A percentile compares a stretch with the other conserved stretches of the same genome.
Evolutionary conservation across 805 yeast genomes (phyloP).

Genomic region (Saccharomycopsis sp.): DNA sequence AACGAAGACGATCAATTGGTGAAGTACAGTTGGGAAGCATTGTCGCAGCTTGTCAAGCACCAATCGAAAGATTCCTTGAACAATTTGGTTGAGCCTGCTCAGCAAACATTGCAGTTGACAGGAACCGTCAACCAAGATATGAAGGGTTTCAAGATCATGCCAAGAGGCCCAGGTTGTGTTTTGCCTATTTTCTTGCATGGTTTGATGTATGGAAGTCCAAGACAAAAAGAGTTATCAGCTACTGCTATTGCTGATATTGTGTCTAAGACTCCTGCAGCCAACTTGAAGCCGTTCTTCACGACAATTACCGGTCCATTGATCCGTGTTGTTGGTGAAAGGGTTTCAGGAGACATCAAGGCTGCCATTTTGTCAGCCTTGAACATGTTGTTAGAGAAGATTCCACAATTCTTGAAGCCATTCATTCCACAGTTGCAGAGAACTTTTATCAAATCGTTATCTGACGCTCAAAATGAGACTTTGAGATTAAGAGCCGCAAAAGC

Average conservation of each 20-base stretch:
- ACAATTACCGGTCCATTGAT: conserved; percentile 94
- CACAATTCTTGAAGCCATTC: conserved; percentile 88
- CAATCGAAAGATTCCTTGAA: conserved; percentile 76
- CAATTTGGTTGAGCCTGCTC: conserved; percentile 71
- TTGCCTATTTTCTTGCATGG: conserved; percentile 93
- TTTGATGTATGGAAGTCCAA: conserved; percentile 83
- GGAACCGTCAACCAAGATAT: conserved; percentile 60
- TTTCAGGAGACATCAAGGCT: conserved; percentile 83
- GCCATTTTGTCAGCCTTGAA: conserved; percentile 87
- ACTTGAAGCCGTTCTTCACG: conserved; percentile 82
- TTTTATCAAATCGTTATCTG: conserved; percentile 85
- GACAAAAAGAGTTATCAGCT: conserved; percentile 81
- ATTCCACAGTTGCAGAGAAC: conserved; percentile 97
- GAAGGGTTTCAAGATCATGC: conserved; percentile 59
- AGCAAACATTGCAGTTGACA: conserved; percentile 59
- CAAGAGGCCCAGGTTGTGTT: conserved; percentile 82
- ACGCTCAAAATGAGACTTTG: conserved; percentile 62
- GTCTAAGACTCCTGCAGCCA: conserved; percentile 76
- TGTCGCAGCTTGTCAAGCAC: conserved; percentile 58
- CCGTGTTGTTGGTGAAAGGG: conserved; percentile 96
- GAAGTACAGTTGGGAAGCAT: conserved; percentile 54
- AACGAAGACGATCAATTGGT: conserved; percentile 61
- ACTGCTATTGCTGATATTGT: conserved; percentile 83
- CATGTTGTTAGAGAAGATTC: conserved; percentile 71
- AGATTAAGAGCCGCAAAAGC: conserved; percentile 86